Conservation (phyloP, 495 filamentous ascomycete species). For the Aspergillus homomorphus region DNA sequence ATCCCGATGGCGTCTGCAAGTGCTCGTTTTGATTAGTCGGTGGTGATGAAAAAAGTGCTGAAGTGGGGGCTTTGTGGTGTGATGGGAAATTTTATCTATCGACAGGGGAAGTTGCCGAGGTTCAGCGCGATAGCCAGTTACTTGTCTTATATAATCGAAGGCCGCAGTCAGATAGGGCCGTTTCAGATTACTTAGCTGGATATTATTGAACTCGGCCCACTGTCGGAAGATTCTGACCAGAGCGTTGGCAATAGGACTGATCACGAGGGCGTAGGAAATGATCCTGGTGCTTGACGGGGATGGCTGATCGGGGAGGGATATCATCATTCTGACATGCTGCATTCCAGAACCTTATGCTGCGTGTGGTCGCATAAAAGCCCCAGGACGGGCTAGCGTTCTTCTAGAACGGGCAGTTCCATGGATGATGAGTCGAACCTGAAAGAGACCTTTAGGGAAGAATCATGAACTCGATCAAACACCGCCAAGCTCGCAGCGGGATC, state of each 20-base stretch:
- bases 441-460: background rate
- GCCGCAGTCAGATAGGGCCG: background rate
- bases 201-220: background rate
- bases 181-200: background rate
- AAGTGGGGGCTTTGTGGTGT: background rate
- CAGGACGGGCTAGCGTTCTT: background rate
- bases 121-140: background rate
- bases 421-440: background rate
- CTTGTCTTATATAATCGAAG: background rate
- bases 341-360: background rate
- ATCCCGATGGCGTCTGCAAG: background rate
- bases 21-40: background rate
- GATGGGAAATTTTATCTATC: background rate
- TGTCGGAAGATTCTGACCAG: background rate
- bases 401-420: background rate
- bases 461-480: background rate
- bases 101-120: slow-evolving; percentile 1
- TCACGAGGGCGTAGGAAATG: background rate
- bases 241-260: background rate
- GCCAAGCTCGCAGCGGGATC: background rate
- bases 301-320: background rate
- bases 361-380: background rate
- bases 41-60: background rate
- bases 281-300: background rate
- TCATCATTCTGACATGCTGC: background rate